Conservation (phyloP, 352 stramenopile species). For the Saprolegnia diclina region DNA sequence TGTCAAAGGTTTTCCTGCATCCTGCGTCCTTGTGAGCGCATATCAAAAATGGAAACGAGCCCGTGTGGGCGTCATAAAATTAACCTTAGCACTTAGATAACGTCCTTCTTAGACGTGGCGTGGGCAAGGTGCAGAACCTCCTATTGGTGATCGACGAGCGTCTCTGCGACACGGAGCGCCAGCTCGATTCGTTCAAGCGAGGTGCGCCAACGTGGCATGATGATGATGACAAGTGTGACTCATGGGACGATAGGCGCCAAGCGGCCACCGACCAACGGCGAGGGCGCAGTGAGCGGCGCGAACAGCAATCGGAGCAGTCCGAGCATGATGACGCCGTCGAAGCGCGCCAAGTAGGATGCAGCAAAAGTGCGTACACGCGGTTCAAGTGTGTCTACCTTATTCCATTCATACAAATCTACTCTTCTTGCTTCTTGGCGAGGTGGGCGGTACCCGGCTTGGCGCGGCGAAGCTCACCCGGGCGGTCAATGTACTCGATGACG, state of each 20-base stretch:
- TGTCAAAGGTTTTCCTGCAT: too few relatives aligned
- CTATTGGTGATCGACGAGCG: conserved; percentile 74
- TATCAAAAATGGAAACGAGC: too few relatives aligned
- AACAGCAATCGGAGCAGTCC: too few relatives aligned
- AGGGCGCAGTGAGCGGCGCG: not conserved
- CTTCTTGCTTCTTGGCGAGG: conserved; percentile 14
- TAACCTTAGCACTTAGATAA: too few relatives aligned
- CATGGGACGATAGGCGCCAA: not conserved
- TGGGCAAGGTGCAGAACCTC: conserved; percentile 75
- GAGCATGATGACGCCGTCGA: not conserved
- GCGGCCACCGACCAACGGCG: not conserved
- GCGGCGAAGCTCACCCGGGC: conserved; percentile 81
- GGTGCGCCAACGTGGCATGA: not conserved
- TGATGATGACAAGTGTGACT: not conserved
- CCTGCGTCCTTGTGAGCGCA: too few relatives aligned
- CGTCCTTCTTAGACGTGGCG: conserved; percentile 36
- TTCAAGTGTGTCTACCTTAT: conserved; percentile 2
- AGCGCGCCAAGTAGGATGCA: not conserved
- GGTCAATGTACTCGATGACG: conserved; percentile 97
- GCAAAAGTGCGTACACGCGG: not conserved
- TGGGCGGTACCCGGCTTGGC: conserved; percentile 38
- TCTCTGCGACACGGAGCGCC: conserved; percentile 28
- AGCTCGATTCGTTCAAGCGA: conserved; percentile 7
- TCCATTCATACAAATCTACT: conserved; percentile 21
- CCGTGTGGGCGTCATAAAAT: too few relatives aligned